Conservation (phyloP, 2,329 filamentous ascomycete genomes). For the Fusarium subglutinans region DNA sequence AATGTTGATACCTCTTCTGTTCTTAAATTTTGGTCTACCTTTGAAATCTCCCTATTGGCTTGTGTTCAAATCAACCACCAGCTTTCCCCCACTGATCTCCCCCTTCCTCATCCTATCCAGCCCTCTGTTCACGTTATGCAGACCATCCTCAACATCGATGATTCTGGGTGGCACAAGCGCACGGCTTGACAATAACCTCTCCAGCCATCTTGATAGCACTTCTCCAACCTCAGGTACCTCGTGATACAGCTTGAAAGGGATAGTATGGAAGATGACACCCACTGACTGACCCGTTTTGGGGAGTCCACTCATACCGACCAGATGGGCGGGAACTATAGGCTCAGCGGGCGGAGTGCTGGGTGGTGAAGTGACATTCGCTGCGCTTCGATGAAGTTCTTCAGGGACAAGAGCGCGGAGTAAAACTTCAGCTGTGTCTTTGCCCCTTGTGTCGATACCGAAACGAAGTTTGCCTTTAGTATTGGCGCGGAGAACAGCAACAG, state of each 20-base stretch:
- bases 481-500: slow-evolving; percentile 69
- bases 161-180: slow-evolving; percentile 70
- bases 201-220: slow-evolving; percentile 71
- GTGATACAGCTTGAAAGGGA: slow-evolving; percentile 82
- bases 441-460: slow-evolving; percentile 75
- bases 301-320: slow-evolving; percentile 73
- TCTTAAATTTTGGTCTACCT: neutral
- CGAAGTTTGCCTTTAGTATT: slow-evolving; percentile 67
- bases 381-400: slow-evolving; percentile 55
- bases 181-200: slow-evolving; percentile 66
- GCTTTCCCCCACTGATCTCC: slow-evolving; percentile 72
- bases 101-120: slow-evolving; percentile 73
- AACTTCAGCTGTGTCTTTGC: slow-evolving; percentile 68
- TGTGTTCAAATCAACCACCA: slow-evolving; percentile 62
- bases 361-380: slow-evolving; percentile 44
- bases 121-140: slow-evolving; percentile 73
- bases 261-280: slow-evolving; percentile 66
- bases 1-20: neutral
- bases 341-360: slow-evolving; percentile 49
- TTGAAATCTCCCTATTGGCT: neutral
- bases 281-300: slow-evolving; percentile 63
- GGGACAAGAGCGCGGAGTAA: slow-evolving; percentile 53
- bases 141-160: slow-evolving; percentile 69
- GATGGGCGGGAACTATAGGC: slow-evolving; percentile 56
- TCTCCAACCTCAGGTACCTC: slow-evolving; percentile 71